A percentile compares a stretch with the other conserved stretches of the same genome.
phyloP scores from a whole-genome alignment of 768 basidiomycete species.

The Macrolepiota dolichaula region DNA sequence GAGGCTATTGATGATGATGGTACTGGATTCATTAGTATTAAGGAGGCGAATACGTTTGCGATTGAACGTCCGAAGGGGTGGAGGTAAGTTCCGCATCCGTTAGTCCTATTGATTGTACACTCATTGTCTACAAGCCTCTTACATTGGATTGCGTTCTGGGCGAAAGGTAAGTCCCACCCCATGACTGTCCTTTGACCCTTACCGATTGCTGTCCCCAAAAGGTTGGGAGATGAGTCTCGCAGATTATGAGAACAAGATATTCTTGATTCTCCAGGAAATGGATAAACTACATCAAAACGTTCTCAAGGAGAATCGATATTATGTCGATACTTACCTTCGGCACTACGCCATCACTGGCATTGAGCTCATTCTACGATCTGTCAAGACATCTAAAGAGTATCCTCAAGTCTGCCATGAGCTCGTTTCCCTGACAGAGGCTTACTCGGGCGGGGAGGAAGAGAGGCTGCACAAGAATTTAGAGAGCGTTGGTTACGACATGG shows the following conservation, averaged over 20 bases:
- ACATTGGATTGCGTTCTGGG: slow-evolving; percentile 26
- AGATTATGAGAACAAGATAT: slow-evolving; percentile 16
- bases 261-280: slow-evolving; percentile 15
- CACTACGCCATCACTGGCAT: not conserved
- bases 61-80: slow-evolving; percentile 24
- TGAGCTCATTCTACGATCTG: slow-evolving; percentile 18
- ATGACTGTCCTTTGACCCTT: not conserved
- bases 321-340: slow-evolving; percentile 14
- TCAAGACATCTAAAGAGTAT: slow-evolving; percentile 9
- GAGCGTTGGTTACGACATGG: slow-evolving; percentile 15
- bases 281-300: slow-evolving; percentile 5
- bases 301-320: slow-evolving; percentile 15
- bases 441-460: slow-evolving; percentile 12
- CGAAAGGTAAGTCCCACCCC: slow-evolving; percentile 14
- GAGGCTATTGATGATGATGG: slow-evolving; percentile 41
- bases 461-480: slow-evolving; percentile 15
- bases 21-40: slow-evolving; percentile 33
- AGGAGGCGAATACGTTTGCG: slow-evolving; percentile 32
- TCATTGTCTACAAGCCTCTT: slow-evolving; percentile 14
- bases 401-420: slow-evolving; percentile 10
- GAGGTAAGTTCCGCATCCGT: slow-evolving; percentile 16
- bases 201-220: not conserved
- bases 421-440: slow-evolving; percentile 2
- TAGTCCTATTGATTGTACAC: not conserved
- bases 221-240: slow-evolving; percentile 18